These are phyloP conservation scores for Penicillium glabrum DNA, from an alignment of 2,329 filamentous ascomycete genomes.

Conservation along the genomic window DNA sequence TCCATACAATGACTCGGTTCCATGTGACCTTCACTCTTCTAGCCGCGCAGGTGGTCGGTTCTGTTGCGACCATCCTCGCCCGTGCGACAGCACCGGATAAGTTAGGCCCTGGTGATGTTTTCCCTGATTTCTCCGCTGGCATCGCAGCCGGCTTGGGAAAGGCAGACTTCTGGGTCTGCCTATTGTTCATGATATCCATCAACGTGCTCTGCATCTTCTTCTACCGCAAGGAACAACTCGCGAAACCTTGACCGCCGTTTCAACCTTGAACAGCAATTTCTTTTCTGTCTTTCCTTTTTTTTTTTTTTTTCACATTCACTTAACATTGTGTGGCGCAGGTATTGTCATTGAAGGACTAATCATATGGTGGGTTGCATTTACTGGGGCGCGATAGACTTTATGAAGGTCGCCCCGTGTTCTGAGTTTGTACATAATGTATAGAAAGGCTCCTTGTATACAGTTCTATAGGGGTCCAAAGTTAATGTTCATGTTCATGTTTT, in stretches of 20 bases:
- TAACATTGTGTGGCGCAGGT: background rate
- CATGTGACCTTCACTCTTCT: constrained; percentile 64
- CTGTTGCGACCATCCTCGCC: constrained; percentile 62
- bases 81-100: constrained; percentile 61
- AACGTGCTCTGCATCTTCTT: background rate
- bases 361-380: background rate
- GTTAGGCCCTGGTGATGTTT: constrained; percentile 53
- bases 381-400: background rate
- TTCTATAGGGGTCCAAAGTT: background rate
- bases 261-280: background rate
- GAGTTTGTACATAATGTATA: background rate
- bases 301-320: background rate
- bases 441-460: background rate
- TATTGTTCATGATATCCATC: background rate
- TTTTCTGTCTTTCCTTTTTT: background rate
- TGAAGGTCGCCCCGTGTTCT: background rate
- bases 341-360: background rate
- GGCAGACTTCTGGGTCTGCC: background rate
- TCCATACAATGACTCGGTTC: constrained; percentile 64
- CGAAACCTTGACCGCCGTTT: background rate
- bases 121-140: constrained; percentile 53
- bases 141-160: background rate
- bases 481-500: background rate
- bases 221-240: background rate
- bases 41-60: constrained; percentile 61